A percentile compares a stretch with the other conserved stretches of the same genome.
Conservation (phyloP, 257 asterid species). For the Buddleja alternifolia region DNA sequence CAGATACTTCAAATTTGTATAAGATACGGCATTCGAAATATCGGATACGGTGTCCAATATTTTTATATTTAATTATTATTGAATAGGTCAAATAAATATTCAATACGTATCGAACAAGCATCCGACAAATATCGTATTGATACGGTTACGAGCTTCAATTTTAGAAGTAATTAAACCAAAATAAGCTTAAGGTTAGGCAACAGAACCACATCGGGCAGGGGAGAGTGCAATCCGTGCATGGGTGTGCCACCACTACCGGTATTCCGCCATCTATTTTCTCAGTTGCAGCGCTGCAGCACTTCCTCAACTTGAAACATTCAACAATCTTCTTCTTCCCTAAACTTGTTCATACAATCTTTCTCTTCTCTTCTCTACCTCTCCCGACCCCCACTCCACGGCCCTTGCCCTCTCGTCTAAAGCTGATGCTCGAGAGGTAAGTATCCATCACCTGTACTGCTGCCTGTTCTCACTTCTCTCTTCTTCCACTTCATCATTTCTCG, state of each 20-base stretch:
- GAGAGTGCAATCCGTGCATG: constrained; percentile 38
- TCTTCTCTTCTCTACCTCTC: constrained; percentile 42
- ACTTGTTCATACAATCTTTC: constrained; percentile 35
- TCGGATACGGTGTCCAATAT: no score
- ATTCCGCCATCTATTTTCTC: constrained; percentile 53
- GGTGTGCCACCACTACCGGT: constrained; percentile 45
- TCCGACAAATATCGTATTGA: no score
- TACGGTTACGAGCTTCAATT: no score
- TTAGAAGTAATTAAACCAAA: no score
- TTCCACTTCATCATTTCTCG: background rate
- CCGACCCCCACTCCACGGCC: constrained; percentile 25
- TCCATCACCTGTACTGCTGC: background rate
- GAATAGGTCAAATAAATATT: no score
- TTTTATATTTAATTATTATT: no score
- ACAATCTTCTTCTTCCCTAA: constrained; percentile 47
- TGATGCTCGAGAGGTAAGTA: constrained; percentile 44
- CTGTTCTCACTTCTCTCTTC: background rate
- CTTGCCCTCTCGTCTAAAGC: constrained; percentile 41
- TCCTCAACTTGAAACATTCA: constrained; percentile 30
- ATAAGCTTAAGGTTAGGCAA: no score
- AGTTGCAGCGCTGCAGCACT: constrained; percentile 48
- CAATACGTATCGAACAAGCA: no score
- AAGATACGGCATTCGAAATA: no score
- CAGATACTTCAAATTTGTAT: no score
- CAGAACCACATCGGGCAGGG: no score